Evolutionary conservation across 75 land plant species (phyloP), one percentile per base, ranked within the genome.

Genomic region (Pinus taeda): DNA sequence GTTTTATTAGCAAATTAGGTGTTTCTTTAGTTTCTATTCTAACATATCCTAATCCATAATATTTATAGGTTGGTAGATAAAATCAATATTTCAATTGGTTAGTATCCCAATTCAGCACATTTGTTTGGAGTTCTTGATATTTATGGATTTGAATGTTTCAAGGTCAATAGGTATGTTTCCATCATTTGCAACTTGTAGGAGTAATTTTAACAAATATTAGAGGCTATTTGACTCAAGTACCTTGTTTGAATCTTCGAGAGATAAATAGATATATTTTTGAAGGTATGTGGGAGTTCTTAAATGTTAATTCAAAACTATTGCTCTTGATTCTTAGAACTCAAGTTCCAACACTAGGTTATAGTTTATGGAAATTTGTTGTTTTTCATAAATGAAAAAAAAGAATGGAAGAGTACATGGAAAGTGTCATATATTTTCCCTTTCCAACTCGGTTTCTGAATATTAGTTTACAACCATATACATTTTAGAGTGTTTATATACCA

Each of bases 61-160:
- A 53, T 18, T 29, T 73, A 60, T 85, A 91, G 91, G 91, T 59
- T 97, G 82, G 99, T 97, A 21, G 92, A 93, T 39, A 90, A 89
- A 59, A 95, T 97, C 60, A 97, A 97, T 76, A 80, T 78, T 65
- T 97, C 99, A 22, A 95, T 95, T 75, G 99, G 98, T 26, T 96
- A 95, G 84, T 96, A 95, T 85, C 84, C 90, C 22, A 85, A 85
- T 21, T 95, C 98, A 15, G 86, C 83, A 53, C 83, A 86, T 75
- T 75, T 91, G 70, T 93, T 97, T 81, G 98, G 96, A 37, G 98
- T 97, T 59, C 93, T 97, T 76, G 99, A 97, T 69, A 97, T 97
- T 49, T 97, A 95, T 83, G 99, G 99, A 71, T 97, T 97, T 90
- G 99, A 97, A 83, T 95, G 96, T 74, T 97, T 95, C 79, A 88